Percentiles rank a stretch among this genome's conserved stretches.
Evolutionary conservation across 306 rosid genomes (phyloP).

Genomic region (Medicago lupulina): DNA sequence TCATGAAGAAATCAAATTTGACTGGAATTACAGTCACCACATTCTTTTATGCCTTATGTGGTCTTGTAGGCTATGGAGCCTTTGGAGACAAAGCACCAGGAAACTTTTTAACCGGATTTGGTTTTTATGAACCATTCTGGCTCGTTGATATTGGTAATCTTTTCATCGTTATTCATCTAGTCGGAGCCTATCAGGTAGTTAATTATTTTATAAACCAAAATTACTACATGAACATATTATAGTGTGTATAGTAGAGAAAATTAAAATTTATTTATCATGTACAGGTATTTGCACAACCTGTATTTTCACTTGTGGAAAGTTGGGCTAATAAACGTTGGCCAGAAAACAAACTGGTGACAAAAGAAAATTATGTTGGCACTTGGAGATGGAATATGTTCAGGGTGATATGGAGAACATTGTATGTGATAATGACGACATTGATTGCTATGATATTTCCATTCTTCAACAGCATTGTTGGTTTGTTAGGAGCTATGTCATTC

Average conservation of each 20-base stretch:
- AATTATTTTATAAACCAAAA: not conserved
- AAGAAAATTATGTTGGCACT: conserved; percentile 49
- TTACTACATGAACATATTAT: not conserved
- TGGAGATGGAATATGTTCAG: conserved; percentile 53
- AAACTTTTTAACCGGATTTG: conserved; percentile 67
- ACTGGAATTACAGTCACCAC: conserved; percentile 41
- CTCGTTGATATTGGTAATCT: conserved; percentile 53
- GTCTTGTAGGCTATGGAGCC: conserved; percentile 51
- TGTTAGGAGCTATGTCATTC: too few species aligned
- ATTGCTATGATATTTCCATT: conserved; percentile 61
- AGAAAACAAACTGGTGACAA: conserved; percentile 39
- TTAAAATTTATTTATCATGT: not conserved
- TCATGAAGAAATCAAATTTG: conserved; percentile 47
- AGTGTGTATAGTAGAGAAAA: not conserved
- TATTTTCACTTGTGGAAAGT: conserved; percentile 39
- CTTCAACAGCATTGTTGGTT: conserved; percentile 48
- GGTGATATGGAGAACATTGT: conserved; percentile 51
- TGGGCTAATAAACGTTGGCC: conserved; percentile 50
- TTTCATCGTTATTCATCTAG: conserved; percentile 50
- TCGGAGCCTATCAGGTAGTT: conserved; percentile 58
- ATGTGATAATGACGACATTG: conserved; percentile 45
- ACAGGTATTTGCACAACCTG: conserved; percentile 54
- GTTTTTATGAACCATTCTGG: conserved; percentile 66
- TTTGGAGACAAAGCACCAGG: conserved; percentile 61
- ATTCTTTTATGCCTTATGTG: conserved; percentile 53